Percentiles rank a stretch among this genome's conserved stretches.
Conservation (phyloP, 2,329 filamentous ascomycete species). For the Whalleya microplaca region DNA sequence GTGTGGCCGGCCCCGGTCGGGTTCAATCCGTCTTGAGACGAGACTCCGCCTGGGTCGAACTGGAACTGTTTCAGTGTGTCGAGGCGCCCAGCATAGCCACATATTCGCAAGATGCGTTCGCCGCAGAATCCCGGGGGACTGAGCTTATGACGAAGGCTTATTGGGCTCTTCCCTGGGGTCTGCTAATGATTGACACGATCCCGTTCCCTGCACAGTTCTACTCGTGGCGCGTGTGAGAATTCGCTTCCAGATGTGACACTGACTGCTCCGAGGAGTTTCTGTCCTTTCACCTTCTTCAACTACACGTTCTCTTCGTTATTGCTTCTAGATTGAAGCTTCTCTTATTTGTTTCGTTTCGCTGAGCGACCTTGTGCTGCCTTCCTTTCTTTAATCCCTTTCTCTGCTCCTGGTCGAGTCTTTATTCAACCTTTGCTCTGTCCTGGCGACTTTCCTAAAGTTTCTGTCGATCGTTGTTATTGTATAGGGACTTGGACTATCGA, state of each 20-base stretch:
- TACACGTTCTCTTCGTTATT: constrained; percentile 19
- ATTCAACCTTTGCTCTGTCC: constrained; percentile 27
- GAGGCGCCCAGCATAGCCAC: constrained; percentile 26
- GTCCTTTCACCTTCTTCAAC: constrained; percentile 16
- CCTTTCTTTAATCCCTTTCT: constrained; percentile 19
- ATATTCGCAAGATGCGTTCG: background rate
- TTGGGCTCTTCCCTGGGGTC: too few relatives aligned
- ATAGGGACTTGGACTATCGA: constrained; percentile 1
- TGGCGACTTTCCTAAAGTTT: constrained; percentile 26
- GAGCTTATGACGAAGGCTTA: background rate
- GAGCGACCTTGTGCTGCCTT: constrained; percentile 22
- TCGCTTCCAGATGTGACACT: background rate
- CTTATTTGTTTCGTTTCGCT: constrained; percentile 28
- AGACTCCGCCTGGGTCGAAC: constrained; percentile 30
- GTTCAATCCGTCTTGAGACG: constrained; percentile 22
- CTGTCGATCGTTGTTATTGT: constrained; percentile 8
- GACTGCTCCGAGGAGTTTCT: constrained; percentile 9
- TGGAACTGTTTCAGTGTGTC: constrained; percentile 29
- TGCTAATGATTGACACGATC: too few relatives aligned
- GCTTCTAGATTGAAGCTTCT: constrained; percentile 34
- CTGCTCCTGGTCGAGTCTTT: constrained; percentile 38
- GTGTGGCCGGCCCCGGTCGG: constrained; percentile 5
- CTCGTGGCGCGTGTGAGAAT: background rate
- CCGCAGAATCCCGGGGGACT: background rate
- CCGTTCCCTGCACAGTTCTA: too few relatives aligned